Percentiles rank a stretch among this genome's conserved stretches.
phyloP scores from a whole-genome alignment of 2,329 filamentous ascomycete species.

The Fusarium setosum region DNA sequence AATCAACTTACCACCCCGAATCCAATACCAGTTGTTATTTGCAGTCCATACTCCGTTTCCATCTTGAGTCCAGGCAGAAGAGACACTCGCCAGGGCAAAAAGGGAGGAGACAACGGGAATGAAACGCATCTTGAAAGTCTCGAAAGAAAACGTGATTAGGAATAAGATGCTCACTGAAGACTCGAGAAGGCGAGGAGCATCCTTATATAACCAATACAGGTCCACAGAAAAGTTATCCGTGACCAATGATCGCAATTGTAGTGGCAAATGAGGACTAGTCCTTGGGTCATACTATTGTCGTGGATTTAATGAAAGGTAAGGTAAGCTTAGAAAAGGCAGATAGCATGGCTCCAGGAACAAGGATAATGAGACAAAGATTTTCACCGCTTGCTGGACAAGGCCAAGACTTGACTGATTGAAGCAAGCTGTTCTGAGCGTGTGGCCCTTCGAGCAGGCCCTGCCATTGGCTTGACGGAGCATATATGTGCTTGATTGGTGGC shows the following conservation, averaged over 20 bases:
- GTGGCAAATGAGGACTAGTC: not conserved
- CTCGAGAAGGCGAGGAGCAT: not conserved
- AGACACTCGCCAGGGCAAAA: not conserved
- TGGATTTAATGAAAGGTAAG: not conserved
- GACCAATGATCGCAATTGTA: not conserved
- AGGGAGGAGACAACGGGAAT: not conserved
- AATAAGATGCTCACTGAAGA: not conserved
- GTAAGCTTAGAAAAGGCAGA: not conserved
- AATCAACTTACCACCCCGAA: not conserved
- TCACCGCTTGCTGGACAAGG: not conserved
- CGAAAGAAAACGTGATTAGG: not conserved
- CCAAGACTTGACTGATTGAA: not conserved
- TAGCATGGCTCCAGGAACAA: not conserved
- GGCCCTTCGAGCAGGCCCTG: not conserved
- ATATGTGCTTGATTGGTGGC: too few species aligned
- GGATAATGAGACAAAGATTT: not conserved
- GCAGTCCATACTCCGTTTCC: constrained; percentile 11
- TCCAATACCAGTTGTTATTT: constrained; percentile 19
- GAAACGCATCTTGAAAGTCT: constrained; percentile 2
- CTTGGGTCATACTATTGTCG: too few species aligned
- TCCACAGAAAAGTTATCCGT: not conserved
- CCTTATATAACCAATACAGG: not conserved
- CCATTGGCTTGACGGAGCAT: not conserved
- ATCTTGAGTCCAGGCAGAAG: constrained; percentile 12
- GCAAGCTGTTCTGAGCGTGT: not conserved